phyloP scores from a whole-genome alignment of 768 basidiomycete genomes.

The Cubamyces sp. region DNA sequence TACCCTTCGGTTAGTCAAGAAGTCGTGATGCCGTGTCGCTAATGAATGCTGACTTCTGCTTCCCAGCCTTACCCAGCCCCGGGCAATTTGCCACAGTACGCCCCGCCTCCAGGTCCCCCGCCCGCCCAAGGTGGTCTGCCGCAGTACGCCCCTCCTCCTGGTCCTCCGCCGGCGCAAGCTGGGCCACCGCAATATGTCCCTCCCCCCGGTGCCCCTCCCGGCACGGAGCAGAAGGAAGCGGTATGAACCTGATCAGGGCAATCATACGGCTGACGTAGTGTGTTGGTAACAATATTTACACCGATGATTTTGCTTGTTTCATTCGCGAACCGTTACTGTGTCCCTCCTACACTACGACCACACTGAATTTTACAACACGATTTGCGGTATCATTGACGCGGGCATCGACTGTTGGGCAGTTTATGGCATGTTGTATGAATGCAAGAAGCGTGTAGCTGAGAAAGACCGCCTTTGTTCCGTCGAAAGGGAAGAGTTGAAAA shows the following conservation, averaged over 20 bases:
- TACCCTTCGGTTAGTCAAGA: conserved; percentile 22
- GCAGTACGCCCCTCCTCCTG: conserved; percentile 18
- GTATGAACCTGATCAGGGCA: background rate
- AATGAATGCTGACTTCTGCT: background rate
- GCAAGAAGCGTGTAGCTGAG: conserved; percentile 2
- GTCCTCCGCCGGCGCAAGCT: conserved; percentile 13
- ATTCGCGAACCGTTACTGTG: background rate
- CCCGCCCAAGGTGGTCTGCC: conserved; percentile 3
- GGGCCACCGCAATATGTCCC: conserved; percentile 12
- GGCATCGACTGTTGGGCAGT: background rate
- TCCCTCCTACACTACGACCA: background rate
- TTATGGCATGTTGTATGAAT: background rate
- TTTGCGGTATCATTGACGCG: background rate
- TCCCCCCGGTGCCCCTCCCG: conserved; percentile 12
- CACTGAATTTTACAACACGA: background rate
- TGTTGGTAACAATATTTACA: conserved; percentile 1
- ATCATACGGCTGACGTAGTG: conserved; percentile 7
- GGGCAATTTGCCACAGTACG: conserved; percentile 9
- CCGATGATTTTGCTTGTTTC: background rate
- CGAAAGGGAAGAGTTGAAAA: conserved; percentile 5
- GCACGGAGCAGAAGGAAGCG: conserved; percentile 11
- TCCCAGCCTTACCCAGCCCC: conserved; percentile 14
- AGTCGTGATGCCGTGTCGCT: background rate
- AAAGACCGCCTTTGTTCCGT: conserved; percentile 18
- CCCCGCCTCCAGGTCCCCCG: conserved; percentile 16